A percentile compares a stretch with the other conserved stretches of the same genome.
phyloP scores from a whole-genome alignment of 148 eudicot species.

The Chenopodium suecicum region DNA sequence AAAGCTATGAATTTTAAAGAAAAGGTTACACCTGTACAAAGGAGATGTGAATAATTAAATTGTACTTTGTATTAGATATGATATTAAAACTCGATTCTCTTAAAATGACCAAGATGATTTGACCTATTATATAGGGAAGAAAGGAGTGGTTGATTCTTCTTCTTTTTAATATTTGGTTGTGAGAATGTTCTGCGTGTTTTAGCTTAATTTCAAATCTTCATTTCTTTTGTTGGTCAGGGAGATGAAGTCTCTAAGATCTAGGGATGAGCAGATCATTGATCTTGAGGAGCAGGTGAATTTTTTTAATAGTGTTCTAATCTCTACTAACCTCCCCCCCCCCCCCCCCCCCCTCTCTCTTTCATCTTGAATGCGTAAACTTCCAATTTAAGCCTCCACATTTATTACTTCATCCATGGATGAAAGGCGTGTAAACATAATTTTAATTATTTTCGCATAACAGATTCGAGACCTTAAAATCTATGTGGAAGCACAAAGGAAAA shows the following conservation, averaged over 20 bases:
- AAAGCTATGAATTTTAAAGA: background rate
- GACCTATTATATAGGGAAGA: background rate
- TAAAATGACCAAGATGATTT: background rate
- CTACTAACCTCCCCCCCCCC: no score
- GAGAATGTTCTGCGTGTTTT: background rate
- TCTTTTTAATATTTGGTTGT: background rate
- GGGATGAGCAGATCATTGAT: slow-evolving; percentile 59
- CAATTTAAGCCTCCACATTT: background rate
- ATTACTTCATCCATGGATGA: background rate
- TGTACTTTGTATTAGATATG: background rate
- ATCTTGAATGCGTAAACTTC: background rate
- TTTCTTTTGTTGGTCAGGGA: slow-evolving; percentile 39
- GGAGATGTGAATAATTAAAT: background rate
- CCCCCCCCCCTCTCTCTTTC: background rate
- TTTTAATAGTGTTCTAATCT: no score
- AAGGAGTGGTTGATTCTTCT: background rate
- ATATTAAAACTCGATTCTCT: background rate
- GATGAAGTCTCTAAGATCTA: slow-evolving; percentile 38
- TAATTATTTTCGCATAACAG: slow-evolving; percentile 34
- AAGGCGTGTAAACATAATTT: background rate
- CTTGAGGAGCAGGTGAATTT: slow-evolving; percentile 76
- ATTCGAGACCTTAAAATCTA: slow-evolving; percentile 77
- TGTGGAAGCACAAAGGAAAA: slow-evolving; percentile 69
- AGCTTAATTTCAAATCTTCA: background rate
- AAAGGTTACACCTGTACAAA: background rate